Evolutionary conservation across 257 asterid genomes (phyloP).

Genomic region (Solanum verrucosum): DNA sequence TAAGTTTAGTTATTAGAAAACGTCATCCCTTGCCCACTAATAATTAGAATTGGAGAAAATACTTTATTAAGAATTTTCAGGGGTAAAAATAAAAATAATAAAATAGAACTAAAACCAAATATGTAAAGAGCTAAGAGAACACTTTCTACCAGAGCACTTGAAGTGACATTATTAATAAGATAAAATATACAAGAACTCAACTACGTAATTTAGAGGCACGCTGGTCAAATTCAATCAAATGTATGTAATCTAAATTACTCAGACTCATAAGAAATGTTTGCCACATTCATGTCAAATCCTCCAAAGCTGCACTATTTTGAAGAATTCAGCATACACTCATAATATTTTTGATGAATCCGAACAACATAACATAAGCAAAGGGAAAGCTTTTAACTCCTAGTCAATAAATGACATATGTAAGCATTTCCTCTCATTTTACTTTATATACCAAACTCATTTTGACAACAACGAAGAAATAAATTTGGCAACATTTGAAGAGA

Average conservation of each 20-base stretch:
- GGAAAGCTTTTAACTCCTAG: not conserved
- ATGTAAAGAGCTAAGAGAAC: not conserved
- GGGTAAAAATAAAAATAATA: not conserved
- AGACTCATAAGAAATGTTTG: not conserved
- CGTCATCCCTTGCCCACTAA: not conserved
- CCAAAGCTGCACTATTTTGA: not conserved
- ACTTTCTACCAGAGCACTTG: not conserved
- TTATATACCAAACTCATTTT: not conserved
- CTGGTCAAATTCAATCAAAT: not conserved
- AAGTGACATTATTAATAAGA: not conserved
- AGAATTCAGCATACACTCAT: no score
- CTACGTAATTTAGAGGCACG: not conserved
- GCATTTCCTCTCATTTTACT: not conserved
- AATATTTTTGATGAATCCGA: no score
- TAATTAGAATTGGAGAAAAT: not conserved
- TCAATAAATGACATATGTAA: not conserved
- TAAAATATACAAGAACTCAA: no score
- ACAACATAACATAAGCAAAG: not conserved
- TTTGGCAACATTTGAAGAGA: not conserved
- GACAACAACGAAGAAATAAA: not conserved
- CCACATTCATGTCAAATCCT: not conserved
- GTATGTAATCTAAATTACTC: not conserved
- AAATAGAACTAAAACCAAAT: not conserved
- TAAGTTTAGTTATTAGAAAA: not conserved
- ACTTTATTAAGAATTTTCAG: not conserved